Evolutionary conservation across 495 filamentous ascomycete species (phyloP), one percentile per base, ranked within the genome.

Genomic region (Friedmanniomyces endolithicus): DNA sequence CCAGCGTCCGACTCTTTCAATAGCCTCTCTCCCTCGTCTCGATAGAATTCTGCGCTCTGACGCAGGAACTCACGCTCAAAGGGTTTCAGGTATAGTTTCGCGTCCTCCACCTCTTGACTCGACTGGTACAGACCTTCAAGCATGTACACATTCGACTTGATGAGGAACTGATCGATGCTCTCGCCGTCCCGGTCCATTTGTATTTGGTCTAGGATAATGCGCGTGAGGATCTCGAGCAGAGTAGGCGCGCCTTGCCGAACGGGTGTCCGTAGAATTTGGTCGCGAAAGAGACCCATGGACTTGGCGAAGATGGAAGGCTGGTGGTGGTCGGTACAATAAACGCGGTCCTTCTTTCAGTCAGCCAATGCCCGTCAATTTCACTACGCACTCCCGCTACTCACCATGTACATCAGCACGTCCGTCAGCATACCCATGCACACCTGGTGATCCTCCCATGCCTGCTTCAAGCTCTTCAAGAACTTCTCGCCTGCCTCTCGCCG

Each of bases 331-430:
- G 75, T 66, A 53, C 80, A 83, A 66, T 84, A 84, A 14, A 87
- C 79, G 24, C 90, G 86, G 58, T 99, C 92, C 80, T 76, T 37
- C 37, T 55, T 8, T 8, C 6, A 11, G 23, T 35, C 31, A 19
- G 12, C 27, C 27, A 31, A 50, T 1, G 11, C 0, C 14, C 22
- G 31, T 17, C 2, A n/a, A n/a, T 14, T 23, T n/a, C 16, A 53
- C 25, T 34, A 25, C n/a, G 34, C 22, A 24, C 31, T 12, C 25
- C 22, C 27, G 44, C 40, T 14, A 63, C 81, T 54, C 64, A 87
- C 84, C 78, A 99, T 90, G 61, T 99, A 99, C 90, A 99, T 96
- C 34, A 97, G 70, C 31, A 99, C 87, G 66, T 99, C 94, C 11
- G 90, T 92, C 41, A 87, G 83, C 94, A 99, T 97, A 59, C 87